A percentile compares a stretch with the other conserved stretches of the same genome.
These are phyloP conservation scores for Rhizophlyctis rosea DNA, from an alignment of 192 early-diverging fungal species.

Conservation along the genomic window DNA sequence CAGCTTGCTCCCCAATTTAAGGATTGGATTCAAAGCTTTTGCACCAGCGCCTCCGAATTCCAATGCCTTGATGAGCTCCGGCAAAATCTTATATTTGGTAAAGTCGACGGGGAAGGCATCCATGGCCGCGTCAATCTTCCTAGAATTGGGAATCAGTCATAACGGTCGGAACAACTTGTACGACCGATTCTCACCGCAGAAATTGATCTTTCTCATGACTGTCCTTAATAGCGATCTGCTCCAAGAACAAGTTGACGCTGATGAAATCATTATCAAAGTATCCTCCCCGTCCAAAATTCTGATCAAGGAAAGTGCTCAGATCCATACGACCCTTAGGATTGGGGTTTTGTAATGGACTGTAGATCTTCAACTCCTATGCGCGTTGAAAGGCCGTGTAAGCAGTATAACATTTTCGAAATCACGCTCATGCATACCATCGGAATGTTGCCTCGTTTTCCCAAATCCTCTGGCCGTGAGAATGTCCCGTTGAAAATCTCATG, in stretches of 20 bases:
- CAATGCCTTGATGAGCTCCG: constrained; percentile 75
- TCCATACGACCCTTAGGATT: constrained; percentile 63
- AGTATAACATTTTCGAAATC: too few species aligned
- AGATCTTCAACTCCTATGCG: constrained; percentile 36
- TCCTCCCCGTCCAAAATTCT: constrained; percentile 52
- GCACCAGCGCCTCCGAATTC: constrained; percentile 48
- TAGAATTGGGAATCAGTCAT: constrained; percentile 11
- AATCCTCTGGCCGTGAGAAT: constrained; percentile 29
- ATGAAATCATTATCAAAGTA: constrained; percentile 87
- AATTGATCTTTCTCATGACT: constrained; percentile 82
- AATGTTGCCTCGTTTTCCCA: constrained; percentile 18
- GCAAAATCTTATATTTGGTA: constrained; percentile 89
- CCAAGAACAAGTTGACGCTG: constrained; percentile 78
- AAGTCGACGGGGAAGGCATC: constrained; percentile 80
- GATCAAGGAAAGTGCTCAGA: constrained; percentile 68
- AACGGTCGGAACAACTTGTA: not conserved
- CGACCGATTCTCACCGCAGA: constrained; percentile 23
- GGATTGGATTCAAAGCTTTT: constrained; percentile 61
- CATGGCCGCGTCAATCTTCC: constrained; percentile 69
- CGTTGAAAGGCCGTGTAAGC: too few species aligned
- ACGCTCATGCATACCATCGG: constrained; percentile 1
- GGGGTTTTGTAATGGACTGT: constrained; percentile 57
- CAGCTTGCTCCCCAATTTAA: constrained; percentile 78
- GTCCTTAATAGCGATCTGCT: constrained; percentile 89
- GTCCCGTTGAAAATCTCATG: constrained; percentile 75